Base-by-base conservation (phyloP, 2,329 filamentous ascomycete species). In the Curvularia eragrostidis region DNA sequence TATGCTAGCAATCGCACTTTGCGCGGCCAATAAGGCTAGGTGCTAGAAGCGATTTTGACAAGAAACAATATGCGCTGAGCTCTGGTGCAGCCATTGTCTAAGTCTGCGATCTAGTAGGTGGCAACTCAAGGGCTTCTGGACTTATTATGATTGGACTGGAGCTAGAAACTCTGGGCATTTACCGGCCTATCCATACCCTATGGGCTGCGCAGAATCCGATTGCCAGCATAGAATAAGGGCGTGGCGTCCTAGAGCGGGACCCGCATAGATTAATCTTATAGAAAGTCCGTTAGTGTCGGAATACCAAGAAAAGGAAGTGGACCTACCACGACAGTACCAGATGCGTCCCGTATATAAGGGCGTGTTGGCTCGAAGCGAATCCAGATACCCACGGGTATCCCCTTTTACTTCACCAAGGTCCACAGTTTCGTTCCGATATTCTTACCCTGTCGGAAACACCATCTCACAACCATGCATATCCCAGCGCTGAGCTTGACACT, bases 401-500 rank as follows among this genome's bases (percentile, higher is more conserved):
- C 12, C 38, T 15, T 19, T 48, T 51, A 36, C 30, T 38, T 24
- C 36, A 39, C 39, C 30, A 39, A 47, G 38, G 44, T 28, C 24
- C 42, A 32, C 56, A 23, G 49, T 18, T 55, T 42, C 30, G n/a
- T 43, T 51, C 5, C 23, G 21, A 28, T 34, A 42, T 38, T 5
- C 18, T 47, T 42, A 34, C 51, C 52, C 38, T 61, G 58, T 62
- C 43, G 38, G 58, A 61, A 64, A 28, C 56, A 49, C 52, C 47
- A 13, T 54, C 51, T 41, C 46, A 49, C 54, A 60, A 65, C 48
- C 43, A 73, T 73, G 70, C 67, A 70, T 64, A 54, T 71, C 53
- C 61, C 61, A 47, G 61, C 63, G 32, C 46, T 71, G 34, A 62
- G 61, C 54, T 62, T 70, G 21, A 65, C 63, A 6, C 56, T 73